These are phyloP conservation scores for Sporodiniella umbellata DNA, from an alignment of 371 early-diverging fungal species.

Conservation along the genomic window DNA sequence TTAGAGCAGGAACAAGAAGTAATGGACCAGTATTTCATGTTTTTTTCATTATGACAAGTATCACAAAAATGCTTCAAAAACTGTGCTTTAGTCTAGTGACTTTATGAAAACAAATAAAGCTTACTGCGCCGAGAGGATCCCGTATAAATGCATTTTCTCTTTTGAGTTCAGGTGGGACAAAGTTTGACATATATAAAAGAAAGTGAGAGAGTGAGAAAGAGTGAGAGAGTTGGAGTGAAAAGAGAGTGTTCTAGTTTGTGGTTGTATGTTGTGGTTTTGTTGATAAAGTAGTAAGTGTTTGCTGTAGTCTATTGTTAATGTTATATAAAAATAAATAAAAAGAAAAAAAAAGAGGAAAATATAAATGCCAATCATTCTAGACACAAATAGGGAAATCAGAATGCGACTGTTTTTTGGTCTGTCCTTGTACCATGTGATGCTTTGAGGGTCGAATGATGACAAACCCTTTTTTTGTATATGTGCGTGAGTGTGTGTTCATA, in stretches of 20 bases:
- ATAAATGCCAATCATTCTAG: too few relatives aligned
- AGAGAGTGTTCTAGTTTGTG: neutral
- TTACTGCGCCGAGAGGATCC: slow-evolving; percentile 6
- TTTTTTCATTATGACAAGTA: neutral
- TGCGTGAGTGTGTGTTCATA: neutral
- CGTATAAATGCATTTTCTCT: slow-evolving; percentile 10
- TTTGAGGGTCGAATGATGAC: too few relatives aligned
- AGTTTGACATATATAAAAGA: neutral
- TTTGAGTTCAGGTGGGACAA: neutral
- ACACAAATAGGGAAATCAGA: too few relatives aligned
- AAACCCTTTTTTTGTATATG: neutral
- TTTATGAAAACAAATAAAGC: neutral
- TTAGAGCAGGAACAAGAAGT: neutral
- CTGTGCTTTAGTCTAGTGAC: neutral
- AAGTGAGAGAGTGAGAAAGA: neutral
- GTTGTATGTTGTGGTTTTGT: neutral
- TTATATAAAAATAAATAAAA: too few relatives aligned
- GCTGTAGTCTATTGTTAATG: too few relatives aligned
- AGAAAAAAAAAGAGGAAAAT: too few relatives aligned
- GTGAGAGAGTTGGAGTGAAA: neutral
- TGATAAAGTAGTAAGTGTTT: too few relatives aligned
- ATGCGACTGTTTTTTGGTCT: too few relatives aligned
- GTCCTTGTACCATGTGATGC: too few relatives aligned
- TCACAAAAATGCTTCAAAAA: neutral
- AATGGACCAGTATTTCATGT: neutral